These are phyloP conservation scores for Komagataella phaffii DNA, from an alignment of 805 yeast genomes.

Conservation along the genomic window DNA sequence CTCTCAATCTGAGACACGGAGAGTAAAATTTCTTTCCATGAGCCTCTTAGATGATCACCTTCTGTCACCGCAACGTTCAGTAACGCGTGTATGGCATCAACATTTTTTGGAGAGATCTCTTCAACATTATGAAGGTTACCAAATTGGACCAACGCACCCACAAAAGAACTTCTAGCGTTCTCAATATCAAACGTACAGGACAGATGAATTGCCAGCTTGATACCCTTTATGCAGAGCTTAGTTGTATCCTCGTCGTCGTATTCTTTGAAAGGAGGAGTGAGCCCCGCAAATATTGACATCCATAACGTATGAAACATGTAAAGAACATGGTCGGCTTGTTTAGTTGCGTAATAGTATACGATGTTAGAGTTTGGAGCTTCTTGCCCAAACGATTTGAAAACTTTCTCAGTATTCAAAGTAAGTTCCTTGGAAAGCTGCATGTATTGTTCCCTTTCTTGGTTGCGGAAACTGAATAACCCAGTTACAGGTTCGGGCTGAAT, in stretches of 20 bases:
- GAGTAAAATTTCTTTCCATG: slow-evolving; percentile 79
- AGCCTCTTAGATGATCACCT: slow-evolving; percentile 56
- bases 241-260: slow-evolving; percentile 65
- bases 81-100: slow-evolving; percentile 64
- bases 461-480: slow-evolving; percentile 48
- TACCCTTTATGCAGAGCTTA: slow-evolving; percentile 68
- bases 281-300: slow-evolving; percentile 94
- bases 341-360: slow-evolving; percentile 65
- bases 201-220: slow-evolving; percentile 68
- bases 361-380: slow-evolving; percentile 27
- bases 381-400: slow-evolving; percentile 53
- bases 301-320: slow-evolving; percentile 90
- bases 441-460: slow-evolving; percentile 67
- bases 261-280: slow-evolving; percentile 88
- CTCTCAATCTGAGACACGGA: slow-evolving; percentile 88
- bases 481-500: slow-evolving; percentile 18
- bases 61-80: slow-evolving; percentile 68
- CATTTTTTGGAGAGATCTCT: slow-evolving; percentile 67
- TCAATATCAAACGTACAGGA: slow-evolving; percentile 75
- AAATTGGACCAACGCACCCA: slow-evolving; percentile 82
- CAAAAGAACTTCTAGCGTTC: slow-evolving; percentile 78
- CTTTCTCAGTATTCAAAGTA: slow-evolving; percentile 76
- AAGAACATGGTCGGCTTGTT: slow-evolving; percentile 74
- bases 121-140: slow-evolving; percentile 67
- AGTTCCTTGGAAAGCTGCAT: slow-evolving; percentile 87